These are phyloP conservation scores for Aspergillus pseudoviridinutans DNA, from an alignment of 2,329 filamentous ascomycete species.

Conservation along the genomic window DNA sequence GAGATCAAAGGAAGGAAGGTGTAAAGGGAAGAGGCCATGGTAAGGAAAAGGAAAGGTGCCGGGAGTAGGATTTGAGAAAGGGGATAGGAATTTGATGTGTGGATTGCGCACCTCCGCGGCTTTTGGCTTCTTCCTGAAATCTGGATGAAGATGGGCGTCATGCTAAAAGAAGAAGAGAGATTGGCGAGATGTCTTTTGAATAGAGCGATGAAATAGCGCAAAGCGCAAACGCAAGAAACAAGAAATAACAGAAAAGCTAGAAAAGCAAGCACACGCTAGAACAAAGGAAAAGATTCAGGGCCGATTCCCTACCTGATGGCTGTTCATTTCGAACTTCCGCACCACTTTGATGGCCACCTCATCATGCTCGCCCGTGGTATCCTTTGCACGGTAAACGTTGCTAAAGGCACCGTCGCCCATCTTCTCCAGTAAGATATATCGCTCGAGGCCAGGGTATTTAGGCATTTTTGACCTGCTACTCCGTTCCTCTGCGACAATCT, in stretches of 20 bases:
- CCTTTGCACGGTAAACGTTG: slow-evolving; percentile 90
- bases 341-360: slow-evolving; percentile 98
- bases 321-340: slow-evolving; percentile 98
- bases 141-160: slow-evolving; percentile 89
- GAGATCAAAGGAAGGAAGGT: background rate
- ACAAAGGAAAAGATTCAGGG: slow-evolving; percentile 21
- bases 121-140: slow-evolving; percentile 92
- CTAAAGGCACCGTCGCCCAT: slow-evolving; percentile 99
- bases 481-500: slow-evolving; percentile 87
- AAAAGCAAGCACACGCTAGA: too few relatives aligned
- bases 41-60: slow-evolving; percentile 9
- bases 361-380: slow-evolving; percentile 65
- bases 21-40: background rate
- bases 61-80: slow-evolving; percentile 35
- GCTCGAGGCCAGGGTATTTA: slow-evolving; percentile 75
- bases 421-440: slow-evolving; percentile 86
- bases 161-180: slow-evolving; percentile 59
- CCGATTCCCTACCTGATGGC: slow-evolving; percentile 82
- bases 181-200: slow-evolving; percentile 46
- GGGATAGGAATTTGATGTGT: slow-evolving; percentile 8
- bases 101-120: slow-evolving; percentile 84
- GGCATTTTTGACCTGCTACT: slow-evolving; percentile 82
- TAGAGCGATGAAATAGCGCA: slow-evolving; percentile 19
- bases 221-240: slow-evolving; percentile 22
- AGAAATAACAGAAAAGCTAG: slow-evolving; percentile 20